Evolutionary conservation across 2,329 filamentous ascomycete species (phyloP).

Genomic region (Alternaria tenuissima): DNA sequence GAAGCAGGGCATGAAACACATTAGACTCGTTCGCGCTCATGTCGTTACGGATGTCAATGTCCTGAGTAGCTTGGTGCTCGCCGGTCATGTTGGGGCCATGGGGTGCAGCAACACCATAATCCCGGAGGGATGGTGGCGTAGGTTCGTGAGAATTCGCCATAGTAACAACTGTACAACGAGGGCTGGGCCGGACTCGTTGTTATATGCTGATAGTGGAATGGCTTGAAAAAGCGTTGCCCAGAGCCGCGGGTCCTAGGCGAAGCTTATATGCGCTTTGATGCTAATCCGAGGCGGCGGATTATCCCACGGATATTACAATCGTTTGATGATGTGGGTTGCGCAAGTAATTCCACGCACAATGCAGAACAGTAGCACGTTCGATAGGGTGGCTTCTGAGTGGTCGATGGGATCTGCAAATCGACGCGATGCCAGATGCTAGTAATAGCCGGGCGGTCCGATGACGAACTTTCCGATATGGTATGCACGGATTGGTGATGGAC

Average conservation of each 20-base stretch:
- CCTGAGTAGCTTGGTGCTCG: constrained; percentile 54
- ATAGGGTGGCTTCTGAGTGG: constrained; percentile 26
- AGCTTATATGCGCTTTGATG: constrained; percentile 23
- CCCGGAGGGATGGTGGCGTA: constrained; percentile 47
- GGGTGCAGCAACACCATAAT: constrained; percentile 58
- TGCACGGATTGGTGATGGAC: neutral
- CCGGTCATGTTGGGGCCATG: constrained; percentile 58
- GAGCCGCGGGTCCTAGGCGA: constrained; percentile 5
- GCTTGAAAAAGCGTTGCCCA: neutral
- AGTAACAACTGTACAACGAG: constrained; percentile 14
- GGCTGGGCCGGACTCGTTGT: neutral
- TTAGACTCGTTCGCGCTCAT: constrained; percentile 68
- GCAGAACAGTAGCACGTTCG: constrained; percentile 30
- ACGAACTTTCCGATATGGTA: constrained; percentile 4
- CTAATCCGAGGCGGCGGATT: neutral
- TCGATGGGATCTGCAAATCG: constrained; percentile 15
- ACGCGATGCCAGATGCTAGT: constrained; percentile 20
- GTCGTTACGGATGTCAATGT: constrained; percentile 47
- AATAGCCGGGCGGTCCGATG: constrained; percentile 28
- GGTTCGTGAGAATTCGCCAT: constrained; percentile 37
- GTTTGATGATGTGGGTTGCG: constrained; percentile 2
- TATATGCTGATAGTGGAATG: neutral
- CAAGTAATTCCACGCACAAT: constrained; percentile 17
- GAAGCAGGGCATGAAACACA: constrained; percentile 80
- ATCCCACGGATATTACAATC: constrained; percentile 2